Conservation (phyloP, 1,284 basidiomycete species). For the Stereum hirsutum region DNA sequence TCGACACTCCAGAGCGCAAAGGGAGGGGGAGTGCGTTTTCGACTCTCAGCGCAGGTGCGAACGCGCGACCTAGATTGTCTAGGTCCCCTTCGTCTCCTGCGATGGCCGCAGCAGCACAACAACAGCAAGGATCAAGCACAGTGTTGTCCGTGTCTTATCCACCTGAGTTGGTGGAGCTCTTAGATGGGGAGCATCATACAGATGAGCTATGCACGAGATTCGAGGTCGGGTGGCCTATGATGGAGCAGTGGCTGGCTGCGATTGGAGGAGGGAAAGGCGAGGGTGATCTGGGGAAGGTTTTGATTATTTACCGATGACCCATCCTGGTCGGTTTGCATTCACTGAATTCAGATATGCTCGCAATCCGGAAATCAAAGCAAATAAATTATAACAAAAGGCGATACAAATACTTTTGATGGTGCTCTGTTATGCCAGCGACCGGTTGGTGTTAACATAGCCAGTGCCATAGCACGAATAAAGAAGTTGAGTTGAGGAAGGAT, state of each 20-base stretch:
- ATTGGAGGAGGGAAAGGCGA: conserved; percentile 50
- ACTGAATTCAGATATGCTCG: too few species aligned
- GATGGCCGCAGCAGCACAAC: conserved; percentile 15
- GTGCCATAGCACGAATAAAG: conserved; percentile 74
- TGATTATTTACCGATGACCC: conserved; percentile 37
- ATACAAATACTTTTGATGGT: background rate
- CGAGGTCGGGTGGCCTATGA: conserved; percentile 75
- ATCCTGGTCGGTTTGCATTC: too few species aligned
- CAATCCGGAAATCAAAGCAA: background rate
- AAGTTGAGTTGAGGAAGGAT: conserved; percentile 42
- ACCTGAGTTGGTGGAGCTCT: conserved; percentile 46
- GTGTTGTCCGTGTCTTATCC: conserved; percentile 27
- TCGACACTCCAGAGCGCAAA: conserved; percentile 16
- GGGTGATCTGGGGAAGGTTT: conserved; percentile 39
- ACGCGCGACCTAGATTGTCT: conserved; percentile 35
- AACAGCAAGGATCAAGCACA: conserved; percentile 7
- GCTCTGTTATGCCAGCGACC: conserved; percentile 47
- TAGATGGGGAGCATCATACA: conserved; percentile 86
- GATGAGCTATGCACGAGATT: conserved; percentile 85
- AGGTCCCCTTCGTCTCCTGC: conserved; percentile 31
- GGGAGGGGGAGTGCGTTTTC: conserved; percentile 11
- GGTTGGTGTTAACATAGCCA: conserved; percentile 71
- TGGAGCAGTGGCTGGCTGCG: conserved; percentile 66
- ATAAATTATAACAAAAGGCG: background rate
- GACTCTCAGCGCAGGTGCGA: too few species aligned